phyloP scores from a whole-genome alignment of 768 basidiomycete genomes.

The Gloeopeniophorella convolvens region DNA sequence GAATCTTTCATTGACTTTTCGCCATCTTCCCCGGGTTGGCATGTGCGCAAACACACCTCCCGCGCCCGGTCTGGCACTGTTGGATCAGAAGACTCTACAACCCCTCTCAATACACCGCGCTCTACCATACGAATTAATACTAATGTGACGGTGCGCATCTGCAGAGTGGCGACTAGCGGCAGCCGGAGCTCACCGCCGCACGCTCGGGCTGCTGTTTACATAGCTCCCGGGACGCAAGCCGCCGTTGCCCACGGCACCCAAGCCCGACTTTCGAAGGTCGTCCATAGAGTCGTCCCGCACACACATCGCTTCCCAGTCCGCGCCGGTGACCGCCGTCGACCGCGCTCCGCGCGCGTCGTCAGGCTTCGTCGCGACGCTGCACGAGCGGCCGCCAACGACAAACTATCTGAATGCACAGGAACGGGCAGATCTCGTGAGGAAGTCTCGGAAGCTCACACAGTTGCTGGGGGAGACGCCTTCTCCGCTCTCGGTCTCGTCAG shows the following conservation, averaged over 20 bases:
- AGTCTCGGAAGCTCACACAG: slow-evolving; percentile 72
- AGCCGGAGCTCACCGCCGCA: background rate
- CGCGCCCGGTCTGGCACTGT: slow-evolving; percentile 9
- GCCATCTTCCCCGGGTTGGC: slow-evolving; percentile 21
- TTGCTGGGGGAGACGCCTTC: slow-evolving; percentile 66
- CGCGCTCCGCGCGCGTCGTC: slow-evolving; percentile 13
- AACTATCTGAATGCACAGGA: slow-evolving; percentile 59
- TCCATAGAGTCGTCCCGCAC: slow-evolving; percentile 15
- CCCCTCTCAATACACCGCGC: background rate
- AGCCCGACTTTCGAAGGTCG: slow-evolving; percentile 38
- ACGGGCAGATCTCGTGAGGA: slow-evolving; percentile 66
- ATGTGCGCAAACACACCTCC: slow-evolving; percentile 8
- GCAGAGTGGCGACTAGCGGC: background rate
- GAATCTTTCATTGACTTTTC: slow-evolving; percentile 47
- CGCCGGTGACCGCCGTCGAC: slow-evolving; percentile 8
- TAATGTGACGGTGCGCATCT: slow-evolving; percentile 3
- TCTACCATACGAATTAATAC: slow-evolving; percentile 7
- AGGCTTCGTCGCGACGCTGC: slow-evolving; percentile 9
- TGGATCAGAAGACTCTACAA: background rate
- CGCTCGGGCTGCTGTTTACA: background rate
- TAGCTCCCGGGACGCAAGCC: slow-evolving; percentile 29
- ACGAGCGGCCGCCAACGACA: slow-evolving; percentile 50
- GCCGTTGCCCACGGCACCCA: slow-evolving; percentile 41
- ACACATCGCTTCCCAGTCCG: slow-evolving; percentile 3
- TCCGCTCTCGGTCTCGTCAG: slow-evolving; percentile 2